A percentile compares a stretch with the other conserved stretches of the same genome.
These are phyloP conservation scores for Ceratocystis alfenasii DNA, from an alignment of 2,329 filamentous ascomycete species.

Conservation along the genomic window DNA sequence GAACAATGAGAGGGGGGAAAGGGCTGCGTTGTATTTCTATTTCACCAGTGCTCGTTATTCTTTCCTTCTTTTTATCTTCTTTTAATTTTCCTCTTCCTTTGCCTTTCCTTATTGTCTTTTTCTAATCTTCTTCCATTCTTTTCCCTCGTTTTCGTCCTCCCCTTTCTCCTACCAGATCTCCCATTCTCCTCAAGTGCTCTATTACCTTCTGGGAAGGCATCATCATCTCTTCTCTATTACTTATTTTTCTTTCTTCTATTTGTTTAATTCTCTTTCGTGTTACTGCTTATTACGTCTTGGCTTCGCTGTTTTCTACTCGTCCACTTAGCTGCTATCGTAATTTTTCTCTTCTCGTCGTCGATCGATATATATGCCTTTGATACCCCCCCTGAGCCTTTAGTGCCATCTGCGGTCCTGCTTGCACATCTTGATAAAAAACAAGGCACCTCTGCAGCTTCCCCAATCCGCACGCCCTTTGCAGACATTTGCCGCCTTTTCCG, in stretches of 20 bases:
- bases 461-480: neutral
- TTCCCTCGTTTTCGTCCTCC: neutral
- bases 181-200: neutral
- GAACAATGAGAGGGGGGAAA: neutral
- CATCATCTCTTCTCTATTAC: neutral
- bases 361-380: slow-evolving; percentile 11
- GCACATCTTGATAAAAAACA: slow-evolving; percentile 4
- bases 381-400: slow-evolving; percentile 1
- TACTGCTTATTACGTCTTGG: neutral
- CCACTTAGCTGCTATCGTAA: neutral
- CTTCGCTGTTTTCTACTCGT: neutral
- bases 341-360: slow-evolving; percentile 2
- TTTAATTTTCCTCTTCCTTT: neutral
- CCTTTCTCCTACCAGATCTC: neutral
- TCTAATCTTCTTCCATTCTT: neutral
- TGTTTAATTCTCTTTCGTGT: neutral
- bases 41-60: slow-evolving; percentile 9
- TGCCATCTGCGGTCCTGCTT: neutral
- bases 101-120: neutral
- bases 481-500: neutral
- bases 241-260: slow-evolving; percentile 10
- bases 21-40: neutral
- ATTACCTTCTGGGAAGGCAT: slow-evolving; percentile 15
- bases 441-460: neutral
- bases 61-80: neutral